Evolutionary conservation across 441 rosid genomes (phyloP).

Genomic region (Populus hybrid): DNA sequence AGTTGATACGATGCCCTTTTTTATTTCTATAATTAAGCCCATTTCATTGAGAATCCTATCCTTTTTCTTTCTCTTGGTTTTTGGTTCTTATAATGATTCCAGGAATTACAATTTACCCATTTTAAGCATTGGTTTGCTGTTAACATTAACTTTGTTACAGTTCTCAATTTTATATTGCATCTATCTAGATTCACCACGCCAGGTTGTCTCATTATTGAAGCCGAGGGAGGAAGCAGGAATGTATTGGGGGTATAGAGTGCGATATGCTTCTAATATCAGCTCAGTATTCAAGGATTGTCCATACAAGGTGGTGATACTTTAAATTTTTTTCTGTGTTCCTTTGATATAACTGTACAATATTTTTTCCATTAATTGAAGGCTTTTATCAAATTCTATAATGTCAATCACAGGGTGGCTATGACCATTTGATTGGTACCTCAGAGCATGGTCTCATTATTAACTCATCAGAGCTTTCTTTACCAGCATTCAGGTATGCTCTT

Average conservation of each 20-base stretch:
- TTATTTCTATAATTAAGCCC: neutral
- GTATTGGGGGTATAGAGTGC: slow-evolving; percentile 97
- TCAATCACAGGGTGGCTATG: slow-evolving; percentile 79
- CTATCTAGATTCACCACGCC: slow-evolving; percentile 58
- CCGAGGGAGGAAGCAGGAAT: slow-evolving; percentile 77
- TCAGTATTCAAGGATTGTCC: slow-evolving; percentile 63
- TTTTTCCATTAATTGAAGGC: slow-evolving; percentile 12
- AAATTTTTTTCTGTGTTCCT: neutral
- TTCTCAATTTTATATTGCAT: slow-evolving; percentile 24
- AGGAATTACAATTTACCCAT: neutral
- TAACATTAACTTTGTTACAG: slow-evolving; percentile 6
- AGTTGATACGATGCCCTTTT: neutral
- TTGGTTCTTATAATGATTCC: neutral
- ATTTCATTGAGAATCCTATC: neutral
- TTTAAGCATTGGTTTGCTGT: neutral
- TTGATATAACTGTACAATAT: neutral
- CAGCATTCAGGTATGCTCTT: slow-evolving; percentile 60
- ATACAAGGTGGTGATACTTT: slow-evolving; percentile 46
- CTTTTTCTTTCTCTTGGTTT: neutral
- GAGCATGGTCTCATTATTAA: slow-evolving; percentile 75
- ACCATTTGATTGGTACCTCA: slow-evolving; percentile 85
- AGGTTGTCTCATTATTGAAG: slow-evolving; percentile 61
- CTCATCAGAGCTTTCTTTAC: slow-evolving; percentile 69
- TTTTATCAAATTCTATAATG: slow-evolving; percentile 19
- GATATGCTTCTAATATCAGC: slow-evolving; percentile 78